These are phyloP conservation scores for Ophiosphaerella herpotricha DNA, from an alignment of 2,329 filamentous ascomycete species.

Conservation along the genomic window DNA sequence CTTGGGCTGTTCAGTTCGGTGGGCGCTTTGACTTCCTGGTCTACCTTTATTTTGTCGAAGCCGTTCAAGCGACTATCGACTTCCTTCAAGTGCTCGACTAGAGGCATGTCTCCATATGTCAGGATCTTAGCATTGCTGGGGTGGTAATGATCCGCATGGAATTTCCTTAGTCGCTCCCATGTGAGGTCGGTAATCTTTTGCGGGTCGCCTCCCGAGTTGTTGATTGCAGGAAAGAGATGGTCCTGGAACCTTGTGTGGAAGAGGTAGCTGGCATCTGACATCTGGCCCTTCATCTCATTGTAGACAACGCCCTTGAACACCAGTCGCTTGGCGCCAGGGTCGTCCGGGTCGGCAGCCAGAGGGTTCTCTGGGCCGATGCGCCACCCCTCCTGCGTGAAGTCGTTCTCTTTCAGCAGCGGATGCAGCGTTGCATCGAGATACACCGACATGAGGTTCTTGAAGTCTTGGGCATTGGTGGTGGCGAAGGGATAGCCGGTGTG, in stretches of 20 bases:
- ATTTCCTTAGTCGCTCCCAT: slow-evolving; percentile 83
- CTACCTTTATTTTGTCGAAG: slow-evolving; percentile 72
- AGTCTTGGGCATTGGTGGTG: slow-evolving; percentile 94
- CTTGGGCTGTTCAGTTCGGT: slow-evolving; percentile 72
- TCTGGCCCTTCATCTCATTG: slow-evolving; percentile 99
- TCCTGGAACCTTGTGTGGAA: slow-evolving; percentile 97
- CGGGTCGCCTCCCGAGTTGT: slow-evolving; percentile 96
- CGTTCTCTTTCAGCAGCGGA: slow-evolving; percentile 84
- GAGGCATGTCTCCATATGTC: slow-evolving; percentile 91
- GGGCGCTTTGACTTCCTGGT: slow-evolving; percentile 76
- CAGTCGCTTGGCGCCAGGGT: slow-evolving; percentile 65
- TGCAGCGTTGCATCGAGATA: slow-evolving; percentile 94
- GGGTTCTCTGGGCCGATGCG: slow-evolving; percentile 91
- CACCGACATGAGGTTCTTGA: slow-evolving; percentile 92
- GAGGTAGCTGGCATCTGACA: slow-evolving; percentile 95
- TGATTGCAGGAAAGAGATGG: slow-evolving; percentile 88
- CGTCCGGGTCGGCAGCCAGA: slow-evolving; percentile 50
- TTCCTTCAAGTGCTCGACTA: slow-evolving; percentile 79
- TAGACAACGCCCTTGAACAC: slow-evolving; percentile 99
- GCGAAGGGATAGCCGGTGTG: slow-evolving; percentile 98
- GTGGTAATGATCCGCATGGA: slow-evolving; percentile 93
- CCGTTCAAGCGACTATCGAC: slow-evolving; percentile 73
- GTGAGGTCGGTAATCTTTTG: slow-evolving; percentile 95
- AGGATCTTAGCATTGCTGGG: slow-evolving; percentile 96
- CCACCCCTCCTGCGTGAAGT: slow-evolving; percentile 98